A percentile compares a stretch with the other conserved stretches of the same genome.
Conservation (phyloP, 1,284 basidiomycete species). For the Leccinum fuscescens region DNA sequence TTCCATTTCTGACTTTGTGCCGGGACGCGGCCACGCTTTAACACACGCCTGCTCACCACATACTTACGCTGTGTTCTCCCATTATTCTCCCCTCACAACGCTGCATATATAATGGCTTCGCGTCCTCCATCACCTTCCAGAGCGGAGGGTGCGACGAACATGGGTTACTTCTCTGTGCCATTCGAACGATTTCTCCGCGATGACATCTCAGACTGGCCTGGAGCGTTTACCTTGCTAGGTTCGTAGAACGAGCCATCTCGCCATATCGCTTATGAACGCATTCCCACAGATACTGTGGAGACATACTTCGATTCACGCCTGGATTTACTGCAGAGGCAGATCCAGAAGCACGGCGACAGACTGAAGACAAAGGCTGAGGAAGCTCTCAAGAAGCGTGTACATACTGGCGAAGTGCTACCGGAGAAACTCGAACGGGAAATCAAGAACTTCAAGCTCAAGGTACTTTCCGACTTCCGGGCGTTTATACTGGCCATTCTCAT, state of each 20-base stretch:
- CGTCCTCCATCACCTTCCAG: slow-evolving; percentile 71
- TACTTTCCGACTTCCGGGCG: slow-evolving; percentile 22
- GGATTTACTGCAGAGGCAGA: slow-evolving; percentile 83
- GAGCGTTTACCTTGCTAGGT: slow-evolving; percentile 76
- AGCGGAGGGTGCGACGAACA: slow-evolving; percentile 38
- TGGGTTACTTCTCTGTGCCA: slow-evolving; percentile 48
- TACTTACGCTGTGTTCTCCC: slow-evolving; percentile 4
- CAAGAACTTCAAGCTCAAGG: slow-evolving; percentile 71
- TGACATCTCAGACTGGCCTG: slow-evolving; percentile 52
- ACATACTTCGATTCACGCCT: slow-evolving; percentile 89
- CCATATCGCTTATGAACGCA: slow-evolving; percentile 18
- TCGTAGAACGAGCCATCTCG: slow-evolving; percentile 12
- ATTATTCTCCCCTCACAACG: slow-evolving; percentile 16
- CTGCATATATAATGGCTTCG: slow-evolving; percentile 70
- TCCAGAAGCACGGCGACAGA: slow-evolving; percentile 82
- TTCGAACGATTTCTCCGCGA: slow-evolving; percentile 55
- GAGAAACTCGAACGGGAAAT: slow-evolving; percentile 85
- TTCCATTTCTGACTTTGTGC: neutral
- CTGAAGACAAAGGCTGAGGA: slow-evolving; percentile 78
- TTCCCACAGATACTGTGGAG: slow-evolving; percentile 73
- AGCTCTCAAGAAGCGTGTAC: slow-evolving; percentile 63
- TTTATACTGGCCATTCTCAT: slow-evolving; percentile 9
- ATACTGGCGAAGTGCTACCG: slow-evolving; percentile 62
- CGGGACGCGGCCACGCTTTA: slow-evolving; percentile 12
- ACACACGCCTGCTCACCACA: slow-evolving; percentile 3